Conservation (phyloP, 441 rosid genomes). For the Viola pubescens region DNA sequence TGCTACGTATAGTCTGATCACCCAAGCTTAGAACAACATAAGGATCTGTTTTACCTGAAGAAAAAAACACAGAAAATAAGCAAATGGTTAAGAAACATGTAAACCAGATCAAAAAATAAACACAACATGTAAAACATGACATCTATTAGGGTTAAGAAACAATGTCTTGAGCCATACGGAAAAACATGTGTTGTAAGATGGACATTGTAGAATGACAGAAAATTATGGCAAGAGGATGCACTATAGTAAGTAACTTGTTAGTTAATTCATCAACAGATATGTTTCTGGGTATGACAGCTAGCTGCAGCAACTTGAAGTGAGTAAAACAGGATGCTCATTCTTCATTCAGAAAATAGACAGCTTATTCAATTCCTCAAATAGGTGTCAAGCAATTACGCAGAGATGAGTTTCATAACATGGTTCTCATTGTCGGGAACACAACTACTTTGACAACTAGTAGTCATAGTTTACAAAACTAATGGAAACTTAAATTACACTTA, state of each 20-base stretch:
- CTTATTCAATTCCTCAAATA: not conserved
- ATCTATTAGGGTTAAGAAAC: not conserved
- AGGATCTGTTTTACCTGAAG: slow-evolving; percentile 88
- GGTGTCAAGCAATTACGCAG: not conserved
- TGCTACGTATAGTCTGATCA: slow-evolving; percentile 82
- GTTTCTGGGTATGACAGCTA: no score
- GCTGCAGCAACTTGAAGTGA: no score
- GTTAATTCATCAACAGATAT: not conserved
- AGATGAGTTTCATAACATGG: not conserved
- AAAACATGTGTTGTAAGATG: no score
- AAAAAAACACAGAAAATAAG: slow-evolving; percentile 7
- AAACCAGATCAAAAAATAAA: no score
- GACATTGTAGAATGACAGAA: not conserved
- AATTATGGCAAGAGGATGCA: not conserved
- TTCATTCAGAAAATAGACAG: not conserved
- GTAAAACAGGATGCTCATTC: not conserved
- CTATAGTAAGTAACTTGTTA: not conserved
- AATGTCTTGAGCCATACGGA: no score
- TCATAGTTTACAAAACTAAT: not conserved
- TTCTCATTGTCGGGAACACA: not conserved
- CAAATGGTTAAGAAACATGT: not conserved
- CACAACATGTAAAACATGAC: no score
- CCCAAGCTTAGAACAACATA: slow-evolving; percentile 74
- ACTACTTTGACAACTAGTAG: not conserved
- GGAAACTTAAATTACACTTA: not conserved